Base-by-base conservation (phyloP, 2,329 filamentous ascomycete genomes). In the Aurifilum marmelostoma region DNA sequence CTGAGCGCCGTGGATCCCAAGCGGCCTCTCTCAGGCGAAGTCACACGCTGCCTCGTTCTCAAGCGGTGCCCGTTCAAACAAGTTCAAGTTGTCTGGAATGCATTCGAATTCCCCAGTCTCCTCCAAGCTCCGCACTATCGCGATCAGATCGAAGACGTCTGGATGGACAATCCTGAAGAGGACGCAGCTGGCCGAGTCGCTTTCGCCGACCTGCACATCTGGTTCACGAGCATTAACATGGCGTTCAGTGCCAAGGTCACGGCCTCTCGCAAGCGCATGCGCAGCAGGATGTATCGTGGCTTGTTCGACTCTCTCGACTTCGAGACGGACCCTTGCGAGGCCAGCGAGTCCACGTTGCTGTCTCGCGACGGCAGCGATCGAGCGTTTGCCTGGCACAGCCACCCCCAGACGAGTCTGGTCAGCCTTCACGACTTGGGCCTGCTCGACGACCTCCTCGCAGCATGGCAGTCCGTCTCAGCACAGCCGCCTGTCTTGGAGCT, bases 271-370 rank as follows among this genome's bases (percentile, higher is more conserved):
- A 63, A 32, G 9, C 2, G 6, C 16, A 4, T 27, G 21, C n/a
- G 41, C 39, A 41, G 9, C 16, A 21, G 11, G 9, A 3, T 7
- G 27, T 9, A 21, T 14, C 14, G 27, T 6, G 14, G 16, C 6
- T 65, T 52, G 63, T 4, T n/a, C 16, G 9, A 11, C 0, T 6
- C 1, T 16, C 43, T 71, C 1, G 18, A 63, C 11, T 69, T 34
- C 18, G 69, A 71, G 59, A 47, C n/a, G 6, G 69, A 71, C 5
- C 69, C 69, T 11, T 71, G 69, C 27, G 37, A 34, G 34, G 14
- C 12, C 18, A 32, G 7, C 16, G 32, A 47, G 41, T 32, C 43
- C 1, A 29, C 12, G 11, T 21, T 34, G 52, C 32, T 24, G 21
- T 29, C 27, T 34, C 32, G 34, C 32, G 21, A 14, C 18, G 50